Percentiles rank a stretch among this genome's conserved stretches.
Evolutionary conservation across 2,329 filamentous ascomycete genomes (phyloP).

Genomic region (Macrophomina pseudophaseolina): DNA sequence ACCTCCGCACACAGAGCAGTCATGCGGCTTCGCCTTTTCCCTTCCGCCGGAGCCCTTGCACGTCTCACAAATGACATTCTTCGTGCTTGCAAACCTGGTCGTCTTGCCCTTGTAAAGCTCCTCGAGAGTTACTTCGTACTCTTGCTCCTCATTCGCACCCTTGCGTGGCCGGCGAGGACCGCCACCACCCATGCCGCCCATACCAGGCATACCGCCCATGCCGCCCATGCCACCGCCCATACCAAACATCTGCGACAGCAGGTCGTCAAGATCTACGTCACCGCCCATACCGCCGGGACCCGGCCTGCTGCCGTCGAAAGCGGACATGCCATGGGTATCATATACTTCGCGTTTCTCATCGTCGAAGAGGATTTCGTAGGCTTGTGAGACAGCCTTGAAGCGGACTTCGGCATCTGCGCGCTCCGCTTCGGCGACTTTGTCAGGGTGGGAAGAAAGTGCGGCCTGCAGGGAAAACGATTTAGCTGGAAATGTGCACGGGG

Average conservation of each 20-base stretch:
- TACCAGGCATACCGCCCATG: slow-evolving; percentile 62
- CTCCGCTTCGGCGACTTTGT: slow-evolving; percentile 89
- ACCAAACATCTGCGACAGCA: slow-evolving; percentile 88
- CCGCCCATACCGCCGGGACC: slow-evolving; percentile 66
- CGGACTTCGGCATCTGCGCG: slow-evolving; percentile 84
- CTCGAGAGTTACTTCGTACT: slow-evolving; percentile 89
- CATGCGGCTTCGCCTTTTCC: slow-evolving; percentile 82
- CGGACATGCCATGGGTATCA: slow-evolving; percentile 93
- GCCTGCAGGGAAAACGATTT: slow-evolving; percentile 59
- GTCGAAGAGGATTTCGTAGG: slow-evolving; percentile 97
- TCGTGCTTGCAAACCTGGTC: slow-evolving; percentile 93
- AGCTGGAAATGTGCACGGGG: not conserved
- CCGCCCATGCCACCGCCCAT: slow-evolving; percentile 62
- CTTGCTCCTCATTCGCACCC: slow-evolving; percentile 83
- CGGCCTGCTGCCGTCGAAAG: slow-evolving; percentile 79
- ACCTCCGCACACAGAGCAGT: slow-evolving; percentile 85
- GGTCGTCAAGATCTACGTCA: slow-evolving; percentile 88
- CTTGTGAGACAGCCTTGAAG: slow-evolving; percentile 92
- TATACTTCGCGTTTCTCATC: slow-evolving; percentile 92
- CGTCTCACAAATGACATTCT: slow-evolving; percentile 84
- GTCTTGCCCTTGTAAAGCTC: slow-evolving; percentile 99
- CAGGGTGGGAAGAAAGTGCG: slow-evolving; percentile 86
- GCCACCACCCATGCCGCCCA: slow-evolving; percentile 57
- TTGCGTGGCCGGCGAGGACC: slow-evolving; percentile 62
- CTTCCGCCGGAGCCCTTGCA: slow-evolving; percentile 93